Conservation (phyloP, 371 early-diverging fungal genomes). For the Nematocida ironsii region DNA sequence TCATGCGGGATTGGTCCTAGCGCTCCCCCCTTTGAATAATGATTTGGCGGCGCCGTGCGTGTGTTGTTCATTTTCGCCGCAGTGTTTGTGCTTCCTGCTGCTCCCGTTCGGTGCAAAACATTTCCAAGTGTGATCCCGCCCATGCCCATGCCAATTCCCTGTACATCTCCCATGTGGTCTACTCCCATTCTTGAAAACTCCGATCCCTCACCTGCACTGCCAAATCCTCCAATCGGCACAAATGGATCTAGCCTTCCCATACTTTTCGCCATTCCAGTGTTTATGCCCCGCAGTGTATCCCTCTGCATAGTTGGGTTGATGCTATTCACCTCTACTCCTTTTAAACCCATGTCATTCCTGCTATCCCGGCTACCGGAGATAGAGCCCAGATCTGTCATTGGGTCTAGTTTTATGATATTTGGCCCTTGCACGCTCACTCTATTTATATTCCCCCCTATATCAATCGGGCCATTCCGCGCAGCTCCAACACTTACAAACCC, state of each 20-base stretch:
- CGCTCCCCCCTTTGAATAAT: background rate
- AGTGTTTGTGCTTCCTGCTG: conserved; percentile 56
- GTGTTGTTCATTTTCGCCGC: conserved; percentile 44
- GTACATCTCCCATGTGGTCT: background rate
- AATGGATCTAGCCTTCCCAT: conserved; percentile 3
- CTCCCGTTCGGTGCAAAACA: conserved; percentile 24
- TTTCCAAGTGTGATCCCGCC: background rate
- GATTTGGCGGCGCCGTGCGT: background rate
- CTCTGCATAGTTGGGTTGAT: background rate
- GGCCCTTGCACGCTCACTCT: background rate
- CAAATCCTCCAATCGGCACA: conserved; percentile 14
- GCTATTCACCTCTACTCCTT: conserved; percentile 1
- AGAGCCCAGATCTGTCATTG: conserved; percentile 2
- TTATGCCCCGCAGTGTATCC: background rate
- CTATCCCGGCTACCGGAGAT: background rate
- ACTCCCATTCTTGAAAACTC: background rate
- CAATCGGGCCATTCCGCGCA: background rate
- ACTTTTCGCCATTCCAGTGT: background rate
- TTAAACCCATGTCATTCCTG: background rate
- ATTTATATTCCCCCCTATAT: background rate
- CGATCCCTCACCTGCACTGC: background rate
- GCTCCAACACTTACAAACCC: background rate
- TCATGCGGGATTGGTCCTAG: background rate
- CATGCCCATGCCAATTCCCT: background rate
- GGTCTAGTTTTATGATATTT: conserved; percentile 23